Base-by-base conservation (phyloP, 768 basidiomycete genomes). In the Hypsizygus marmoreus region DNA sequence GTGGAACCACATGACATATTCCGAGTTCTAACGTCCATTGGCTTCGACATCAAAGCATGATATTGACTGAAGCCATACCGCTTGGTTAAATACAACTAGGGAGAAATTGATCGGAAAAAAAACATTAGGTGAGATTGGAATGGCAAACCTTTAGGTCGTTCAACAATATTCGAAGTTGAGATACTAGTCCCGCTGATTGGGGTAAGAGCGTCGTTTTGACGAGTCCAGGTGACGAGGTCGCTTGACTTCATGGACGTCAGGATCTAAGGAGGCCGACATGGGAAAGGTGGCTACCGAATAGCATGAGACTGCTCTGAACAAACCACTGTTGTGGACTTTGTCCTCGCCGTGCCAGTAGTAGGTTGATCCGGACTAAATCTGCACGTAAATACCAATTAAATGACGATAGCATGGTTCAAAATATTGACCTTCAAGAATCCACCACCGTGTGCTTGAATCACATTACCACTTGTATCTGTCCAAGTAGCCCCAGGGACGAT, bases 1-100 rank as follows among this genome's bases (percentile, higher is more conserved):
- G 60, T 84, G 82, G 68, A 84, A 84, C 82, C 82, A 84, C 81
- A 84, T 81, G 16, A 83, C 82, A 57, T 82, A 82, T 68, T 82
- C 78, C 6, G 68, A 67, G 53, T 76, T 82, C 80, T 83, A 43
- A 13, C n/a, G n/a, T 9, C 34, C 19, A 24, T n/a, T 4, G 11
- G 25, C 22, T 4, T 17, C 37, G 24, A 30, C n/a, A 16, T 19
- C 2, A 35, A 11, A 9, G n/a, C 4, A 7, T 30, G 10, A n/a
- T 7, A 8, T 22, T 25, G 2, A 30, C 43, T 22, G 24, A 13
- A 0, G 9, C 47, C 62, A 12, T 30, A 79, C 80, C 55, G 67
- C 70, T 55, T 68, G 63, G 60, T 82, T 81, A 63, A 73, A 82
- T 1, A 81, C 54, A 6, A 82, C 80, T 82, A 34, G 32, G 12